Conservation (phyloP, 2,329 filamentous ascomycete species). For the Pseudomassariella vexata region DNA sequence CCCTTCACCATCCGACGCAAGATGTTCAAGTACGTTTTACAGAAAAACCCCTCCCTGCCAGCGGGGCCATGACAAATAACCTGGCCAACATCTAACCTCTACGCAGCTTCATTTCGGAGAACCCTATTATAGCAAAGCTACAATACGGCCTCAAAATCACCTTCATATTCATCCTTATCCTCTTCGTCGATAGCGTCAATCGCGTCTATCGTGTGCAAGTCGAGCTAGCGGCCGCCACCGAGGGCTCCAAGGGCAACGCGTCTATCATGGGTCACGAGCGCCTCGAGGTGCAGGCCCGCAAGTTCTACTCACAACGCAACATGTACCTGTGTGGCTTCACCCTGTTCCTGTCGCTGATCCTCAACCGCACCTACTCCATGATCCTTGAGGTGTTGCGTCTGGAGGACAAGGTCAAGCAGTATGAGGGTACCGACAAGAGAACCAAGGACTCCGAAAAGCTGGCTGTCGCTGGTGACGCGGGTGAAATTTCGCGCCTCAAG, state of each 20-base stretch:
- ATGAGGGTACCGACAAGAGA: slow-evolving; percentile 59
- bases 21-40: slow-evolving; percentile 62
- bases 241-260: slow-evolving; percentile 44
- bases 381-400: slow-evolving; percentile 87
- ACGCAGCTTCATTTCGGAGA: slow-evolving; percentile 84
- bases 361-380: slow-evolving; percentile 98
- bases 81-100: slow-evolving; percentile 6
- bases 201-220: slow-evolving; percentile 95
- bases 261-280: slow-evolving; percentile 85
- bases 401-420: slow-evolving; percentile 83
- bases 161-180: slow-evolving; percentile 97
- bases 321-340: slow-evolving; percentile 99
- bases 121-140: slow-evolving; percentile 75
- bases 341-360: slow-evolving; percentile 95
- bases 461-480: slow-evolving; percentile 65
- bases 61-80: too few relatives aligned
- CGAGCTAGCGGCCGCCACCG: slow-evolving; percentile 70
- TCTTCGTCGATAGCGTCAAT: slow-evolving; percentile 94
- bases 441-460: slow-evolving; percentile 68
- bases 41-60: neutral
- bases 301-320: slow-evolving; percentile 99
- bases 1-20: slow-evolving; percentile 81
- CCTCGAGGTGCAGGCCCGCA: slow-evolving; percentile 97
- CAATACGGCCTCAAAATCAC: slow-evolving; percentile 99
- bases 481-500: slow-evolving; percentile 65